Conservation (phyloP, 129 eudicot genomes). For the Chrysanthemum seticuspe region DNA sequence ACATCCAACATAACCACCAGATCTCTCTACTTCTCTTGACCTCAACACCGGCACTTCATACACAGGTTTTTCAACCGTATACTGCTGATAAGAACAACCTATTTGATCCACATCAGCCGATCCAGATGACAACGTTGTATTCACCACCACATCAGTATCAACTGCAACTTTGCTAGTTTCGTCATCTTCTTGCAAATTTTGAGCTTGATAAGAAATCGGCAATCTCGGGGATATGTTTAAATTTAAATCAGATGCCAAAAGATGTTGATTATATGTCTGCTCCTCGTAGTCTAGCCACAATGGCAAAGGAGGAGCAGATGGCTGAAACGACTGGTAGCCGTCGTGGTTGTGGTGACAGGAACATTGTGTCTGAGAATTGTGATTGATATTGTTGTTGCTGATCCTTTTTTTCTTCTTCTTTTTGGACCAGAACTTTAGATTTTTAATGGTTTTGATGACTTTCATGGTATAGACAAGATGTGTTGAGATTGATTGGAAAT, state of each 20-base stretch:
- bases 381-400: constrained; percentile 14
- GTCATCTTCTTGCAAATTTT: constrained; percentile 15
- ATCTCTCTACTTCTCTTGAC: constrained; percentile 33
- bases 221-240: not conserved
- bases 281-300: constrained; percentile 54
- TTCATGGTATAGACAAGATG: constrained; percentile 38
- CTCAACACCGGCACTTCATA: constrained; percentile 31
- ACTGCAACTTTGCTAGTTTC: not conserved
- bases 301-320: constrained; percentile 75
- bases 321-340: constrained; percentile 37
- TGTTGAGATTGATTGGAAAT: constrained; percentile 6
- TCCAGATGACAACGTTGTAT: not conserved
- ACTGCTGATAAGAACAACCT: constrained; percentile 40
- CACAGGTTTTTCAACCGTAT: constrained; percentile 41
- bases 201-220: constrained; percentile 23
- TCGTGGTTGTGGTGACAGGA: constrained; percentile 34
- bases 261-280: constrained; percentile 26
- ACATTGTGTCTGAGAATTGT: constrained; percentile 24
- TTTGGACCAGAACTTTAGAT: constrained; percentile 71
- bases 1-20: constrained; percentile 48
- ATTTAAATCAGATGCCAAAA: constrained; percentile 10
- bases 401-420: constrained; percentile 46
- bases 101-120: constrained; percentile 12
- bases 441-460: constrained; percentile 57
- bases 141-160: not conserved